Evolutionary conservation across 768 basidiomycete genomes (phyloP).

Genomic region (Termitomyces sp.): DNA sequence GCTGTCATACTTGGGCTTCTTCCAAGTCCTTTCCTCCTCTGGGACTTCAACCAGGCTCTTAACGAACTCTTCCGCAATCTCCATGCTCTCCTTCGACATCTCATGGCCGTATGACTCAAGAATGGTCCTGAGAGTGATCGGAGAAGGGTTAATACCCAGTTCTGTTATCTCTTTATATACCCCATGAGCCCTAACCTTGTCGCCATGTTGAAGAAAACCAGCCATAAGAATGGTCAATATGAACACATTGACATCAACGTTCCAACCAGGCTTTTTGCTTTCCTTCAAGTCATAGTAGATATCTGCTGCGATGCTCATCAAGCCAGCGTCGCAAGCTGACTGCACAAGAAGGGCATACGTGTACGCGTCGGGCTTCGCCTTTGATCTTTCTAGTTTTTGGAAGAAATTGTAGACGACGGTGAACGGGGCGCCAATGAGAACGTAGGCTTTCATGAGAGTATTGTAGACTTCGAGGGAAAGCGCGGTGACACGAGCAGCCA

Average conservation of each 20-base stretch:
- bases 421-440: constrained; percentile 77
- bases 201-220: constrained; percentile 56
- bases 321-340: constrained; percentile 70
- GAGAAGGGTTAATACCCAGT: constrained; percentile 60
- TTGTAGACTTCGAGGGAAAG: constrained; percentile 66
- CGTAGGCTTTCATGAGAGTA: constrained; percentile 77
- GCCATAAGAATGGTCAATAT: constrained; percentile 72
- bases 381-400: constrained; percentile 41
- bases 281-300: constrained; percentile 65
- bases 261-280: constrained; percentile 29
- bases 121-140: constrained; percentile 66
- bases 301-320: constrained; percentile 58
- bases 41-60: constrained; percentile 38
- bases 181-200: constrained; percentile 50
- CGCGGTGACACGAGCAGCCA: constrained; percentile 26
- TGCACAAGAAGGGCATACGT: constrained; percentile 76
- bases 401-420: constrained; percentile 58
- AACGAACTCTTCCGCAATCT: constrained; percentile 65
- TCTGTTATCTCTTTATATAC: constrained; percentile 69
- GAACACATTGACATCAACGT: constrained; percentile 46
- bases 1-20: constrained; percentile 30
- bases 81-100: constrained; percentile 41
- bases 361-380: constrained; percentile 51
- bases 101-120: constrained; percentile 56
- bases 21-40: constrained; percentile 32